Evolutionary conservation across 805 yeast species (phyloP).

Genomic region (Vanderwaltozyma tropicalis): DNA sequence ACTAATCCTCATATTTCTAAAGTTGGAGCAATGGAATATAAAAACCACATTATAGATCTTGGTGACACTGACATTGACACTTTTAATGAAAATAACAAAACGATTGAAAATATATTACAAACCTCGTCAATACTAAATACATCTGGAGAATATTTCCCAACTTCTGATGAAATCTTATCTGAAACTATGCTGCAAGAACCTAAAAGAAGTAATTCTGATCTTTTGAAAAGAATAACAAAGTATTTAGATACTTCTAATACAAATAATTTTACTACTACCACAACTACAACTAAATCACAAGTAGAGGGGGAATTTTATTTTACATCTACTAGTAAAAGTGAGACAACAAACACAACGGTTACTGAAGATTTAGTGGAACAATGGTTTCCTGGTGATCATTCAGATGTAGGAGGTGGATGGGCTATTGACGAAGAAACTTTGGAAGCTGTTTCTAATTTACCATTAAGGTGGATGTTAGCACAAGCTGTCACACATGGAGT

Average conservation of each 20-base stretch:
- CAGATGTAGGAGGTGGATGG: constrained; percentile 68
- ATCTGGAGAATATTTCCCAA: too few relatives aligned
- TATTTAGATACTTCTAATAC: constrained; percentile 1
- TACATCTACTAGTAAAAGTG: background rate
- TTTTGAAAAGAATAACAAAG: constrained; percentile 2
- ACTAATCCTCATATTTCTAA: constrained; percentile 33
- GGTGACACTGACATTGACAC: background rate
- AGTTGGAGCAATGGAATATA: constrained; percentile 3
- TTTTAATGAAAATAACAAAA: background rate
- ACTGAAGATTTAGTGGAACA: constrained; percentile 33
- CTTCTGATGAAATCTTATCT: too few relatives aligned
- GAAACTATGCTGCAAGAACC: background rate
- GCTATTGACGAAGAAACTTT: constrained; percentile 33
- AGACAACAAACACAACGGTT: constrained; percentile 1
- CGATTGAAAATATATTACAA: too few relatives aligned
- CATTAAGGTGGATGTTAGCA: constrained; percentile 52
- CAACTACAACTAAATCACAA: background rate
- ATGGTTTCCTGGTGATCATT: constrained; percentile 64
- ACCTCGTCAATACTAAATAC: too few relatives aligned
- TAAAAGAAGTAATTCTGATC: background rate
- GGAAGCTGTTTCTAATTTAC: constrained; percentile 35
- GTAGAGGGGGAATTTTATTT: constrained; percentile 1
- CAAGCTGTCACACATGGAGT: constrained; percentile 46
- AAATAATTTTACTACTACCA: too few relatives aligned
- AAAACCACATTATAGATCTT: background rate